Percentiles rank a stretch among this genome's conserved stretches.
Evolutionary conservation across 2,329 filamentous ascomycete species (phyloP).

Genomic region (Pseudocercospora macadamiae): DNA sequence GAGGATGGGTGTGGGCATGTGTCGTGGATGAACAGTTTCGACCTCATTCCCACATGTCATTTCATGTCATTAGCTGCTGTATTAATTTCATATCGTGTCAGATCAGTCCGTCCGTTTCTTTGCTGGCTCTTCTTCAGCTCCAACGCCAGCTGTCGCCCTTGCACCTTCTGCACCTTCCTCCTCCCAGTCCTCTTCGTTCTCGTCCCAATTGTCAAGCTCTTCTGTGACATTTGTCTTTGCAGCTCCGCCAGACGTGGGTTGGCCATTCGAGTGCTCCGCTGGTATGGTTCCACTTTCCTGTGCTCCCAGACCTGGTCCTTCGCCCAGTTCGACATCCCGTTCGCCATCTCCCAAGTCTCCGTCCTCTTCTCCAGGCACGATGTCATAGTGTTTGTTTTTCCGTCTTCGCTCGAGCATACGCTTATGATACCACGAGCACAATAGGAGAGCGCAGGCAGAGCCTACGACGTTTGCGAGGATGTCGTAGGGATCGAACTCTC

Average conservation of each 20-base stretch:
- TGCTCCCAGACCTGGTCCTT: constrained; percentile 45
- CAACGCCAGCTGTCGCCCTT: constrained; percentile 28
- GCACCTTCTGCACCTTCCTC: constrained; percentile 53
- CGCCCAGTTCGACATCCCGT: constrained; percentile 76
- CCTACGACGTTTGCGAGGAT: constrained; percentile 87
- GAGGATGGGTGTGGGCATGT: no score
- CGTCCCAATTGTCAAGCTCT: constrained; percentile 92
- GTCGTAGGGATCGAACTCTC: constrained; percentile 75
- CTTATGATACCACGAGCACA: constrained; percentile 91
- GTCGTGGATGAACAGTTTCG: no score
- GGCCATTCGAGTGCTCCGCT: constrained; percentile 23
- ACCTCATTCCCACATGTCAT: no score
- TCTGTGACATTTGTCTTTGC: constrained; percentile 71
- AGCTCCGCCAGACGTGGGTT: constrained; percentile 51
- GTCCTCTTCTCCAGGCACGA: constrained; percentile 63
- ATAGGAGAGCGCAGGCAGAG: constrained; percentile 68
- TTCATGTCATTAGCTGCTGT: no score
- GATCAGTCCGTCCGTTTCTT: constrained; percentile 49
- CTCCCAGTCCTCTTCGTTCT: constrained; percentile 74
- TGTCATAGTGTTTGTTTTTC: constrained; percentile 70
- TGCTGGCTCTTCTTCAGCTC: constrained; percentile 34
- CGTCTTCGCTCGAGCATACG: constrained; percentile 91
- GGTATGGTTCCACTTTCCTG: constrained; percentile 40
- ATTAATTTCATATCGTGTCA: background rate
- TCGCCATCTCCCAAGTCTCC: constrained; percentile 47